Evolutionary conservation across 495 filamentous ascomycete genomes (phyloP).

Genomic region (Podospora bellae-mahoneyi): DNA sequence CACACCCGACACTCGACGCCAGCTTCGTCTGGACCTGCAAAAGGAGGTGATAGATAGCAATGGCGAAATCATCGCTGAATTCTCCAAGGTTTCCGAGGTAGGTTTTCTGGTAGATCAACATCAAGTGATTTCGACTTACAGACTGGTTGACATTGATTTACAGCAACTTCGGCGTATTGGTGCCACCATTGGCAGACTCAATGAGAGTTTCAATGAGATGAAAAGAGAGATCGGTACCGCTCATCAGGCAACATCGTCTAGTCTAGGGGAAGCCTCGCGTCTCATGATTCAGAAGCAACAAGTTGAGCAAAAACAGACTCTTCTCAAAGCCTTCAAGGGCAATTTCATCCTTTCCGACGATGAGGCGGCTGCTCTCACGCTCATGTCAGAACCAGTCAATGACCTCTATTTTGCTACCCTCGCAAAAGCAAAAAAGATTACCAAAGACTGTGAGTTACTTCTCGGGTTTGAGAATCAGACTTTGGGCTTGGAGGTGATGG

Average conservation of each 20-base stretch:
- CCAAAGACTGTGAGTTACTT: slow-evolving; percentile 81
- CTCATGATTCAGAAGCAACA: slow-evolving; percentile 73
- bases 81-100: slow-evolving; percentile 88
- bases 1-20: slow-evolving; percentile 72
- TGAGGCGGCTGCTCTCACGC: slow-evolving; percentile 68
- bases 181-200: slow-evolving; percentile 69
- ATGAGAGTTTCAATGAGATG: slow-evolving; percentile 78
- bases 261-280: slow-evolving; percentile 73
- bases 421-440: slow-evolving; percentile 79
- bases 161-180: slow-evolving; percentile 85
- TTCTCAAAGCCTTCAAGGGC: slow-evolving; percentile 76
- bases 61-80: slow-evolving; percentile 85
- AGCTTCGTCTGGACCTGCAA: slow-evolving; percentile 79
- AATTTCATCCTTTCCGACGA: slow-evolving; percentile 84
- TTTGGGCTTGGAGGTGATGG: slow-evolving; percentile 84
- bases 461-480: slow-evolving; percentile 87
- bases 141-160: not conserved
- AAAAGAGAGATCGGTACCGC: slow-evolving; percentile 70
- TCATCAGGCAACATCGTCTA: slow-evolving; percentile 67
- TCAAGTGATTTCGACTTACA: not conserved
- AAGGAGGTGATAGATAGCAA: slow-evolving; percentile 93
- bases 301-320: slow-evolving; percentile 78
- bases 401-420: slow-evolving; percentile 81
- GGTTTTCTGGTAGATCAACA: slow-evolving; percentile 5
- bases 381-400: slow-evolving; percentile 73